Conservation (phyloP, 257 asterid species). For the Penstemon newberryi region DNA sequence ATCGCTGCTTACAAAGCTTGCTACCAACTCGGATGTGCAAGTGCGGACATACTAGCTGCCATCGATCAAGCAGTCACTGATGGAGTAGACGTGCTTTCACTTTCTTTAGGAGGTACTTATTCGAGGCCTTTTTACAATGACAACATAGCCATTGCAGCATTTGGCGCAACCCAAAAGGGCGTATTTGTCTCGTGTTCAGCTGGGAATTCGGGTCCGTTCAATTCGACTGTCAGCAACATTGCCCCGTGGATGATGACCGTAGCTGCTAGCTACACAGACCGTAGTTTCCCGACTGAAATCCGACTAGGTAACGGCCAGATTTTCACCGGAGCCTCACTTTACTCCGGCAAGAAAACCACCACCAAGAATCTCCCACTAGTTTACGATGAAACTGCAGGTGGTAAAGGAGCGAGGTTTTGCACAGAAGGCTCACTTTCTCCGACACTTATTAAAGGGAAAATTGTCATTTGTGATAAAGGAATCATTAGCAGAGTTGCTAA, state of each 20-base stretch:
- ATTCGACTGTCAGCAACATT: conserved; percentile 47
- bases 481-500: conserved; percentile 52
- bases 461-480: conserved; percentile 75
- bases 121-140: conserved; percentile 48
- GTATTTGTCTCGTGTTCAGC: conserved; percentile 59
- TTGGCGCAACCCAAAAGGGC: conserved; percentile 59
- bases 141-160: conserved; percentile 63
- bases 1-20: conserved; percentile 78
- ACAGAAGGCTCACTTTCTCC: conserved; percentile 43
- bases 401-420: conserved; percentile 48
- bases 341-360: conserved; percentile 40
- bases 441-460: conserved; percentile 52
- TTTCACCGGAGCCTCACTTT: conserved; percentile 58
- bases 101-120: conserved; percentile 56
- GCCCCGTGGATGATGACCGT: conserved; percentile 88
- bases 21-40: conserved; percentile 51
- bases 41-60: conserved; percentile 67
- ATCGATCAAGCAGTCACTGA: conserved; percentile 65
- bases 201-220: conserved; percentile 65
- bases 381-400: conserved; percentile 43
- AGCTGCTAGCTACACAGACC: conserved; percentile 69
- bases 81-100: conserved; percentile 66
- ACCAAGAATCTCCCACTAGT: conserved; percentile 40
- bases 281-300: conserved; percentile 46
- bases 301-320: conserved; percentile 48